Conservation (phyloP, 768 basidiomycete genomes). For the Serendipita indica region DNA sequence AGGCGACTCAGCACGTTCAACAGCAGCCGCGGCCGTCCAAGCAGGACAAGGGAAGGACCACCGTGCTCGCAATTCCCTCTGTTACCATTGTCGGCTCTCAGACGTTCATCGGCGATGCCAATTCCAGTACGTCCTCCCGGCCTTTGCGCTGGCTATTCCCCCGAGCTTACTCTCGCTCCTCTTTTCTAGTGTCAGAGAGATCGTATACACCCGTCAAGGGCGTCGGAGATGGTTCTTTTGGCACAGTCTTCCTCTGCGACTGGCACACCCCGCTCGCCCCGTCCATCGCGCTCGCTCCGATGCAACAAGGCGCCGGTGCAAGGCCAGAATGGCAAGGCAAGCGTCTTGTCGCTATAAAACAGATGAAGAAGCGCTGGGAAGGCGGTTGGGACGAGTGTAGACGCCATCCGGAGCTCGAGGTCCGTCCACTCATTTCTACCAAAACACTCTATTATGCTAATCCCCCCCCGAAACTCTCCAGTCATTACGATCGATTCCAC, state of each 20-base stretch:
- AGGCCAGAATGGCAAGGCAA: slow-evolving; percentile 90
- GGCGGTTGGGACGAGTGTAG: slow-evolving; percentile 98
- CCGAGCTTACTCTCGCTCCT: slow-evolving; percentile 13
- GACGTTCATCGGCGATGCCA: slow-evolving; percentile 57
- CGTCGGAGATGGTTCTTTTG: slow-evolving; percentile 96
- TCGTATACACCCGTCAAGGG: slow-evolving; percentile 92
- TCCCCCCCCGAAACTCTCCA: slow-evolving; percentile 22
- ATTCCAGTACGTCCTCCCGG: slow-evolving; percentile 41
- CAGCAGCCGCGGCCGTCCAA: slow-evolving; percentile 17
- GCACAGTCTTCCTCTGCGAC: slow-evolving; percentile 96
- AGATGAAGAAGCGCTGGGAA: slow-evolving; percentile 97
- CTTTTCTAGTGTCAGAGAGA: slow-evolving; percentile 53
- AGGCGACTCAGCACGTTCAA: slow-evolving; percentile 15
- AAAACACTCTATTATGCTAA: slow-evolving; percentile 9
- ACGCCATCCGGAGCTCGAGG: slow-evolving; percentile 89
- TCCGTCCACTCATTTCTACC: slow-evolving; percentile 26
- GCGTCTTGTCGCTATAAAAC: slow-evolving; percentile 88
- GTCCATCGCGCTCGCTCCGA: slow-evolving; percentile 79
- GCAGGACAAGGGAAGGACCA: slow-evolving; percentile 40
- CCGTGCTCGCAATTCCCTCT: slow-evolving; percentile 59
- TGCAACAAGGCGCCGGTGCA: slow-evolving; percentile 89
- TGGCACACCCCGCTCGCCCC: slow-evolving; percentile 94
- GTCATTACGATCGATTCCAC: slow-evolving; percentile 88
- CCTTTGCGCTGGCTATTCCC: slow-evolving; percentile 1
- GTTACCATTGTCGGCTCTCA: slow-evolving; percentile 54